A percentile compares a stretch with the other conserved stretches of the same genome.
These are phyloP conservation scores for Pleoardoris graminearum DNA, from an alignment of 2,329 filamentous ascomycete genomes.

Conservation along the genomic window DNA sequence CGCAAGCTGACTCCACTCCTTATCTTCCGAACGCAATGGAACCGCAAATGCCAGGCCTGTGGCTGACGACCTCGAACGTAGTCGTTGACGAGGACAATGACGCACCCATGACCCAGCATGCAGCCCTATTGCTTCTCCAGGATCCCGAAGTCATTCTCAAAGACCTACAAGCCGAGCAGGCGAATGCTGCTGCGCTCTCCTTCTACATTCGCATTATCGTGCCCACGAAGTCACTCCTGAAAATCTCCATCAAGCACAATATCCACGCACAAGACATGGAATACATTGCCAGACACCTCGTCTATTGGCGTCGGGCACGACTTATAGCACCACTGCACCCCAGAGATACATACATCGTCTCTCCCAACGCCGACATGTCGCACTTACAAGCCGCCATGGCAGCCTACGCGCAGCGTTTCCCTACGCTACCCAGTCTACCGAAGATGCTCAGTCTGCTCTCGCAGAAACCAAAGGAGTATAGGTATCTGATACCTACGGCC, in stretches of 20 bases:
- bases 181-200: slow-evolving; percentile 74
- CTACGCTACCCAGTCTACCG: slow-evolving; percentile 77
- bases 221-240: slow-evolving; percentile 68
- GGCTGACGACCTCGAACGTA: slow-evolving; percentile 84
- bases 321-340: slow-evolving; percentile 89
- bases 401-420: slow-evolving; percentile 77
- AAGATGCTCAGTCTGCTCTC: slow-evolving; percentile 87
- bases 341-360: slow-evolving; percentile 87
- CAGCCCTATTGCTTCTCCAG: slow-evolving; percentile 80
- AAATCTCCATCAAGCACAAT: slow-evolving; percentile 70
- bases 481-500: slow-evolving; percentile 80
- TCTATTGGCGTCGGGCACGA: slow-evolving; percentile 93
- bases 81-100: slow-evolving; percentile 66
- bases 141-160: slow-evolving; percentile 80
- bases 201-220: slow-evolving; percentile 67
- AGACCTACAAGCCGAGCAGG: slow-evolving; percentile 70
- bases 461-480: slow-evolving; percentile 78
- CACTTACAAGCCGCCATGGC: slow-evolving; percentile 69
- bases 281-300: slow-evolving; percentile 86
- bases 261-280: slow-evolving; percentile 81
- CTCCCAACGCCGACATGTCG: slow-evolving; percentile 80
- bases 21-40: slow-evolving; percentile 72
- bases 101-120: slow-evolving; percentile 79
- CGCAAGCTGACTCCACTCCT: slow-evolving; percentile 66
- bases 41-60: slow-evolving; percentile 72